phyloP scores from a whole-genome alignment of 257 asterid genomes.

The Lithospermum erythrorhizon region DNA sequence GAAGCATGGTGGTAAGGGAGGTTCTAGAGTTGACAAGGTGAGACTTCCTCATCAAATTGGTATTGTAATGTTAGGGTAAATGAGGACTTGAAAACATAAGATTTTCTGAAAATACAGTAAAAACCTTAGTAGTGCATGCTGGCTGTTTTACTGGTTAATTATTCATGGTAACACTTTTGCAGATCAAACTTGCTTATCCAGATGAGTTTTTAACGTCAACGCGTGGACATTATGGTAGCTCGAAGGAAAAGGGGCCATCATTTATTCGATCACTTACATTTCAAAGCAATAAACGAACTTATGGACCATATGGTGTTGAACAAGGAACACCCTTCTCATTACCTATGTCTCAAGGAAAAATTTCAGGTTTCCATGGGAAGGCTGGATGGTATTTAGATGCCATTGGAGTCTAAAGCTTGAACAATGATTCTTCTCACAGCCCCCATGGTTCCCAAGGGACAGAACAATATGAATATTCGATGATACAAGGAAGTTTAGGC shows the following conservation, averaged over 20 bases:
- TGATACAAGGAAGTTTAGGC: conserved; percentile 56
- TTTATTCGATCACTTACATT: conserved; percentile 52
- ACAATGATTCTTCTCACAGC: conserved; percentile 32
- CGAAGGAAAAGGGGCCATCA: conserved; percentile 42
- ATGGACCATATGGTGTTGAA: conserved; percentile 60
- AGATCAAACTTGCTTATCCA: conserved; percentile 59
- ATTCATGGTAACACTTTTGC: background rate
- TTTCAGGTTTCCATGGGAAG: conserved; percentile 71
- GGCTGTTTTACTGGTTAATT: too few relatives aligned
- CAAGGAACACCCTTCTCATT: conserved; percentile 48
- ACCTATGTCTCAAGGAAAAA: conserved; percentile 40
- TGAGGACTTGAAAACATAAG: background rate
- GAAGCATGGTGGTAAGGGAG: conserved; percentile 70
- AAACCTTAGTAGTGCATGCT: background rate
- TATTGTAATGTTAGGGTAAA: background rate
- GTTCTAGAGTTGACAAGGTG: conserved; percentile 44
- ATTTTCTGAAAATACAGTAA: background rate
- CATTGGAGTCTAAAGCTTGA: too few relatives aligned
- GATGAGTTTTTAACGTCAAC: conserved; percentile 55
- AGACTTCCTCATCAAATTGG: background rate
- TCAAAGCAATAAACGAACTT: conserved; percentile 44
- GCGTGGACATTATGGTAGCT: conserved; percentile 54
- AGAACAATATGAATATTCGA: conserved; percentile 32
- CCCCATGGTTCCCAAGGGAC: conserved; percentile 12
- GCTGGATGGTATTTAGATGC: conserved; percentile 62